Base-by-base conservation (phyloP, 192 early-diverging fungal species). In the Mortierella alpina region DNA sequence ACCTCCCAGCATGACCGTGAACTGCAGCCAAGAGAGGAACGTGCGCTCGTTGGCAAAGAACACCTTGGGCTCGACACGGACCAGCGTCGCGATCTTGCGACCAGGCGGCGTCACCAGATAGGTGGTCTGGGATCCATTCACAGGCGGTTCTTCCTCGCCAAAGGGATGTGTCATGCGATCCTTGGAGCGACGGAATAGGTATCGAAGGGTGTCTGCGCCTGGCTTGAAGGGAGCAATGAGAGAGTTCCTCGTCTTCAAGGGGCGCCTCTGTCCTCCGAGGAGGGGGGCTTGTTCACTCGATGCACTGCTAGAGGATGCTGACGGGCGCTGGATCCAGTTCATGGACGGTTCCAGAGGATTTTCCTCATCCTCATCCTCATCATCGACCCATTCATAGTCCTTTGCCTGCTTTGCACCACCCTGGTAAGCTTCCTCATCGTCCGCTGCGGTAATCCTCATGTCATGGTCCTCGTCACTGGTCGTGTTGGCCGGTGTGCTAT, bases 41-140 rank as follows among this genome's bases (percentile, higher is more conserved):
- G 96, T 97, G 41, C 96, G 90, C 77, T 97, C 96, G 73, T 98
- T 98, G 39, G 95, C 95, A 87, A 98, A 97, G 76, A 87, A 97
- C 52, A 96, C 92, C 76, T 98, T 98, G 63, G 95, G 95, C 51
- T 95, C 92, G 1, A 92, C 88, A 15, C 89, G 88, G 22, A 91
- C 89, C n/a, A 90, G 85, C 5, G 88, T 84, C 10, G 84, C 89
- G 46, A 92, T 89, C 76, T 83, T 88, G 73, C 88, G 89, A 52
- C 81, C 83, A 6, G 68, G 82, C 18, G 59, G 75, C 10, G 68
- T 71, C 47, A 64, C 70, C 18, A 80, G 70, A 55, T 74, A 84
- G 7, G 64, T 76, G 6, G 64, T 75, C 66, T 57, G 70, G 41
- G 60, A 44, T n/a, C 47, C 67, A 67, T 14, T 18, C 2, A 57